phyloP scores from a whole-genome alignment of 768 basidiomycete species.

The Lactarius quietus region DNA sequence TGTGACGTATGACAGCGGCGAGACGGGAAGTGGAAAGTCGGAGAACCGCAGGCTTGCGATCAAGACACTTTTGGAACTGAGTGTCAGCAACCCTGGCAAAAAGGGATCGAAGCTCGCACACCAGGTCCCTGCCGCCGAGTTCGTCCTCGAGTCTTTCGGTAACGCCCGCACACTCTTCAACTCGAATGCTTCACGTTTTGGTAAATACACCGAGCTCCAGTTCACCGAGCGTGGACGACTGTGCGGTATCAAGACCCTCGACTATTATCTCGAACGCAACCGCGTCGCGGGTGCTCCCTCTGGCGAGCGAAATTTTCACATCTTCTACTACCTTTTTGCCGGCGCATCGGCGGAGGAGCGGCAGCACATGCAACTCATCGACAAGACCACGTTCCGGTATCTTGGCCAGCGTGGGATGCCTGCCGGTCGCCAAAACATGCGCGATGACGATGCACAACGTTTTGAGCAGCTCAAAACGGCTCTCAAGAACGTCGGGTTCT shows the following conservation, averaged over 20 bases:
- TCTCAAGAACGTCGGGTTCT: slow-evolving; percentile 88
- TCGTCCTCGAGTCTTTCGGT: slow-evolving; percentile 93
- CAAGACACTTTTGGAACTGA: slow-evolving; percentile 88
- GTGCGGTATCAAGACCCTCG: slow-evolving; percentile 88
- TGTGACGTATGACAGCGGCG: slow-evolving; percentile 54
- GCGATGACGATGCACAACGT: slow-evolving; percentile 78
- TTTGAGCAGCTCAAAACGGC: slow-evolving; percentile 95
- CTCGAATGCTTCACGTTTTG: slow-evolving; percentile 93
- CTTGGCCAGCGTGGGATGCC: slow-evolving; percentile 64
- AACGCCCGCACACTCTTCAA: slow-evolving; percentile 90
- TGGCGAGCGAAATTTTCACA: slow-evolving; percentile 96
- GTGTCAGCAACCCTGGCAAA: slow-evolving; percentile 85
- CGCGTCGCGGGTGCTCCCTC: slow-evolving; percentile 85
- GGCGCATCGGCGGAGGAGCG: slow-evolving; percentile 88
- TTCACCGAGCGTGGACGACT: slow-evolving; percentile 90
- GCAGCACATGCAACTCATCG: slow-evolving; percentile 78
- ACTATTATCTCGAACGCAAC: slow-evolving; percentile 92
- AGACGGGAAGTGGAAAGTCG: slow-evolving; percentile 91
- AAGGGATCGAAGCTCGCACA: slow-evolving; percentile 85
- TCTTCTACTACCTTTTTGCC: slow-evolving; percentile 94
- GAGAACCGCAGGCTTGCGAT: slow-evolving; percentile 88
- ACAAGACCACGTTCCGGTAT: slow-evolving; percentile 82
- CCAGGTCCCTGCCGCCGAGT: slow-evolving; percentile 91
- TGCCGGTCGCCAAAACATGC: slow-evolving; percentile 44
- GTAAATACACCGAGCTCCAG: slow-evolving; percentile 97